These are phyloP conservation scores for Dissophora globulifera DNA, from an alignment of 192 early-diverging fungal species.

Conservation along the genomic window DNA sequence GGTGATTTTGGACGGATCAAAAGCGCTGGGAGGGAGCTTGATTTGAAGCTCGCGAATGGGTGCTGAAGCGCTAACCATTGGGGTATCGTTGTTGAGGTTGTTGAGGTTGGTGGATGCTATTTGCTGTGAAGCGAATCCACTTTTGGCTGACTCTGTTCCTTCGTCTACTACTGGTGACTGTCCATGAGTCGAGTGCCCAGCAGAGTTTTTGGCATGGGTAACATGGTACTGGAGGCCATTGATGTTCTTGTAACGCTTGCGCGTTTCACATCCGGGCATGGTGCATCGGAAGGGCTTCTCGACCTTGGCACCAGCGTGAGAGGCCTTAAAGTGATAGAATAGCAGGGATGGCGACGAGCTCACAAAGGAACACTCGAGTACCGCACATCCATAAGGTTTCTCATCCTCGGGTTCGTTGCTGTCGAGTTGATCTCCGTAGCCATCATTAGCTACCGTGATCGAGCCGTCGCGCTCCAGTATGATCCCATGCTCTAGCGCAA, in stretches of 20 bases:
- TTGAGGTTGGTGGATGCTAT: neutral
- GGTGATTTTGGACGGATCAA: constrained; percentile 18
- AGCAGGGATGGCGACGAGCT: constrained; percentile 46
- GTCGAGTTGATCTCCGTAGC: constrained; percentile 10
- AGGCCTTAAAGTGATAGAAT: constrained; percentile 48
- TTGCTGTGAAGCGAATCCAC: neutral
- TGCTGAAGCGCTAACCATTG: constrained; percentile 1
- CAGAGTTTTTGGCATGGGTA: constrained; percentile 64
- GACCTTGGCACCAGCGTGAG: constrained; percentile 23
- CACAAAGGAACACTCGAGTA: constrained; percentile 35
- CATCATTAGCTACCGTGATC: neutral
- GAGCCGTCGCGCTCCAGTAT: constrained; percentile 5
- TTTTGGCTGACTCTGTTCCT: neutral
- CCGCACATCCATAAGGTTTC: constrained; percentile 47
- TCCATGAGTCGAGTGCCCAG: constrained; percentile 5
- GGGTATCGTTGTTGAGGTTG: constrained; percentile 10
- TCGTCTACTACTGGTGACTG: neutral
- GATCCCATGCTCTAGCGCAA: constrained; percentile 15
- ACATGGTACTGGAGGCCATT: constrained; percentile 86
- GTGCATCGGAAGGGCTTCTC: constrained; percentile 84
- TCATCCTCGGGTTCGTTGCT: constrained; percentile 21
- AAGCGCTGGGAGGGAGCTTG: constrained; percentile 8
- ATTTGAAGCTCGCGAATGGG: constrained; percentile 7
- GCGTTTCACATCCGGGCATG: constrained; percentile 77
- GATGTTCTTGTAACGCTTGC: constrained; percentile 83